Evolutionary conservation across 768 basidiomycete species (phyloP), one percentile per base, ranked within the genome.

Genomic region (Lentinula detonsa): DNA sequence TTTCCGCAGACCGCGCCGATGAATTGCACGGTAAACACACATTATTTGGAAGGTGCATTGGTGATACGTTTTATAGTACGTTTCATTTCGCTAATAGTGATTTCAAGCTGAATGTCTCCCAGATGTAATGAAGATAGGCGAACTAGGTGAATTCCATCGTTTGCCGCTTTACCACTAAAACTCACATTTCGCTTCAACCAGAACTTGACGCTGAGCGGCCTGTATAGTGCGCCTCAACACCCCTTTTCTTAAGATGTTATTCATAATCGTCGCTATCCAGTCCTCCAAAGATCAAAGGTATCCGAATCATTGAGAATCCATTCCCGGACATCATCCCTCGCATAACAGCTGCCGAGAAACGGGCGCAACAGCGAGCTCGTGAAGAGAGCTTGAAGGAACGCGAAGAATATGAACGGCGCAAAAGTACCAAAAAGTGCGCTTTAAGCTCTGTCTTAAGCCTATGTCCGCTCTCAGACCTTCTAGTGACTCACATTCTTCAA

Each of bases 11-110:
- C 70, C 82, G 91, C 33, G 91, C 95, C 4, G 93, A 96, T 60
- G 95, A 95, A 71, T 76, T 99, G 10, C 90, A 98, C 54, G 92
- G 91, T 48, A 97, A 95, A 70, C 91, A 98, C 67, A 98, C 97
- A 0, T 73, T 98, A 8, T 99, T 98, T 63, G 96, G 95, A n/a
- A 82, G 93, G 51, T 82, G 85, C 57, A 81, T 93, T 13, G 93
- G 93, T 4, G 92, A 95, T 69, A 95, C 93, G 0, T 75, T 96
- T 45, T 96, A 88, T 75, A 96, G 93, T 93, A 72, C 67, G 87
- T 80, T 11, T 16, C 13, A 48, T 39, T 7, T 23, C 15, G 5
- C 2, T 57, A 11, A 21, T 16, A 9, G 9, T 35, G 8, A 13
- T n/a, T 46, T 57, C n/a, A 9, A 7, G 23, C 45, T 57, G 16